These are phyloP conservation scores for Penicillium sp. DNA, from an alignment of 2,329 filamentous ascomycete genomes.

Conservation along the genomic window DNA sequence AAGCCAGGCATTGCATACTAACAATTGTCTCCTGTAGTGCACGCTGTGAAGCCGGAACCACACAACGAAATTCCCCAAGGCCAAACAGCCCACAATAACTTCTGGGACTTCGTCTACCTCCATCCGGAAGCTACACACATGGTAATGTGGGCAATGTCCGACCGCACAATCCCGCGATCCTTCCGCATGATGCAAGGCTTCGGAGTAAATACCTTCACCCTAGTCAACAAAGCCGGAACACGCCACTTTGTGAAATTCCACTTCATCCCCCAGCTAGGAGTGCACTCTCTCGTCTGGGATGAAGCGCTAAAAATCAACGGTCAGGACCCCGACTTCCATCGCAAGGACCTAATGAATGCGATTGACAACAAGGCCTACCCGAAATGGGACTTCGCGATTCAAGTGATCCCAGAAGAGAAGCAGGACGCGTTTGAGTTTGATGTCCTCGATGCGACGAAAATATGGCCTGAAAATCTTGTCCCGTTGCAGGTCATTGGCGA, in stretches of 20 bases:
- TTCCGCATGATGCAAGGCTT: slow-evolving; percentile 39
- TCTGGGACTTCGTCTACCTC: slow-evolving; percentile 39
- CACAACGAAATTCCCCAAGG: slow-evolving; percentile 51
- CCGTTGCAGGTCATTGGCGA: slow-evolving; percentile 77
- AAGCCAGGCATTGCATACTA: slow-evolving; percentile 43
- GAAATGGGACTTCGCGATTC: slow-evolving; percentile 80
- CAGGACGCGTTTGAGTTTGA: slow-evolving; percentile 81
- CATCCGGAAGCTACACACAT: slow-evolving; percentile 35
- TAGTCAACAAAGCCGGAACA: slow-evolving; percentile 34
- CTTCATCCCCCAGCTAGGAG: slow-evolving; percentile 34
- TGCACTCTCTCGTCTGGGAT: slow-evolving; percentile 50
- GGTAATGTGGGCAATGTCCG: slow-evolving; percentile 33
- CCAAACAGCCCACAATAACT: slow-evolving; percentile 53
- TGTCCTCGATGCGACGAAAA: slow-evolving; percentile 78
- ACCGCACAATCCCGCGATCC: slow-evolving; percentile 38
- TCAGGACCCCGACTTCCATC: slow-evolving; percentile 77
- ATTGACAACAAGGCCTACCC: slow-evolving; percentile 70
- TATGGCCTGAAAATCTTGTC: slow-evolving; percentile 77
- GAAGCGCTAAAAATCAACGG: slow-evolving; percentile 73
- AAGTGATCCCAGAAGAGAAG: slow-evolving; percentile 67
- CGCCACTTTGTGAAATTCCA: slow-evolving; percentile 38
- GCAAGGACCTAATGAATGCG: slow-evolving; percentile 72
- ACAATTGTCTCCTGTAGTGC: slow-evolving; percentile 41
- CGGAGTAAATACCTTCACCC: slow-evolving; percentile 35
- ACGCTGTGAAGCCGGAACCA: slow-evolving; percentile 42